Evolutionary conservation across 2,329 filamentous ascomycete genomes (phyloP).

Genomic region (Alternaria gaisen): DNA sequence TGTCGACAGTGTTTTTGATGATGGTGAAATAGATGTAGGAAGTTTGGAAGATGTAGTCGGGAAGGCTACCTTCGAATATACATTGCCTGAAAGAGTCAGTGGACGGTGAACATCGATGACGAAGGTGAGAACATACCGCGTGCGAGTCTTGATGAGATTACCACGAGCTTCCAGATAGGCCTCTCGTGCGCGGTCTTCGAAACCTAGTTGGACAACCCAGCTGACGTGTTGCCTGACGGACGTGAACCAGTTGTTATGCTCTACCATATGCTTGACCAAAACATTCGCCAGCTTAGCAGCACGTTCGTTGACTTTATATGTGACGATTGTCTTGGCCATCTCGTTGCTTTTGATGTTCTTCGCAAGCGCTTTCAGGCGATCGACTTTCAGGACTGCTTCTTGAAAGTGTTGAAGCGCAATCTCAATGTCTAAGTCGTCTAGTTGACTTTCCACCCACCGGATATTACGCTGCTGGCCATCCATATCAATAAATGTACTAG

Average conservation of each 20-base stretch:
- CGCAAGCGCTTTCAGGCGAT: conserved; percentile 82
- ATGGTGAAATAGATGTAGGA: conserved; percentile 96
- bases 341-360: conserved; percentile 83
- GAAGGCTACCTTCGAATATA: conserved; percentile 92
- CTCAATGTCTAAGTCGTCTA: conserved; percentile 95
- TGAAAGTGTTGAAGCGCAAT: conserved; percentile 92
- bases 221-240: conserved; percentile 82
- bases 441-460: conserved; percentile 92
- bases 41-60: conserved; percentile 92
- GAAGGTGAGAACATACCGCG: conserved; percentile 66
- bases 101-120: not conserved
- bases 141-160: conserved; percentile 79
- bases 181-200: conserved; percentile 87
- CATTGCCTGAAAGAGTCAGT: conserved; percentile 71
- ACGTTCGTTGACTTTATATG: conserved; percentile 87
- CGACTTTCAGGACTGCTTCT: conserved; percentile 81
- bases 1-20: conserved; percentile 90
- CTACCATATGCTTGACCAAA: conserved; percentile 78
- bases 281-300: conserved; percentile 79
- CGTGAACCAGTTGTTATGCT: conserved; percentile 77
- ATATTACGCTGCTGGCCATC: conserved; percentile 97
- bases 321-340: conserved; percentile 90
- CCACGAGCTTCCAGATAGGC: conserved; percentile 84
- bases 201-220: conserved; percentile 87
- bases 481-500: conserved; percentile 85